Conservation (phyloP, 345 rosid genomes). For the Eutrema heterophyllum region DNA sequence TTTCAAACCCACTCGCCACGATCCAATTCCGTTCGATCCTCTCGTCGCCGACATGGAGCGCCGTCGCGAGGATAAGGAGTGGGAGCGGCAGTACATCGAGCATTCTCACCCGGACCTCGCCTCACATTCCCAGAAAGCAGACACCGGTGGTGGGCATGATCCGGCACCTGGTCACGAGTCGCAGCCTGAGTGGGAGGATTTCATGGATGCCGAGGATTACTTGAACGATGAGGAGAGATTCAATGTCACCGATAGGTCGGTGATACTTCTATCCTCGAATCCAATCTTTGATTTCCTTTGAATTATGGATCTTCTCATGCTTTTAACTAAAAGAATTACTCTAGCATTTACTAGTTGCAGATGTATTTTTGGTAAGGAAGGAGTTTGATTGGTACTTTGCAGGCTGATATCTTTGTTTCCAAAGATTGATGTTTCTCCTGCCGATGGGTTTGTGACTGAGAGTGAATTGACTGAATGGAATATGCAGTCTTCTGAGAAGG, state of each 20-base stretch:
- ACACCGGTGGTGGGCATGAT: not conserved
- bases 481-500: slow-evolving; percentile 63
- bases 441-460: slow-evolving; percentile 71
- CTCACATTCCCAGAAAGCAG: slow-evolving; percentile 8
- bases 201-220: slow-evolving; percentile 89
- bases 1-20: slow-evolving; percentile 44
- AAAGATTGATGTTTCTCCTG: slow-evolving; percentile 77
- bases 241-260: slow-evolving; percentile 76
- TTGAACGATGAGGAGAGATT: slow-evolving; percentile 82
- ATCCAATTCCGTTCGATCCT: slow-evolving; percentile 63
- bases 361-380: not conserved
- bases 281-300: not conserved
- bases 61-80: slow-evolving; percentile 68
- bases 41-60: slow-evolving; percentile 74
- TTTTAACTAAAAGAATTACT: not conserved
- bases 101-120: slow-evolving; percentile 54
- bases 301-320: not conserved
- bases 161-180: slow-evolving; percentile 60
- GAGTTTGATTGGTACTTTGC: slow-evolving; percentile 7
- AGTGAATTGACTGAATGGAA: slow-evolving; percentile 86
- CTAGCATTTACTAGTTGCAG: not conserved
- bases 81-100: slow-evolving; percentile 74
- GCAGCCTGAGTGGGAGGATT: slow-evolving; percentile 96
- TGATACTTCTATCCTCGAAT: not conserved
- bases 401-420: slow-evolving; percentile 82